Evolutionary conservation across 371 early-diverging fungal genomes (phyloP), one percentile per base, ranked within the genome.

Genomic region (Mucor saturninus): DNA sequence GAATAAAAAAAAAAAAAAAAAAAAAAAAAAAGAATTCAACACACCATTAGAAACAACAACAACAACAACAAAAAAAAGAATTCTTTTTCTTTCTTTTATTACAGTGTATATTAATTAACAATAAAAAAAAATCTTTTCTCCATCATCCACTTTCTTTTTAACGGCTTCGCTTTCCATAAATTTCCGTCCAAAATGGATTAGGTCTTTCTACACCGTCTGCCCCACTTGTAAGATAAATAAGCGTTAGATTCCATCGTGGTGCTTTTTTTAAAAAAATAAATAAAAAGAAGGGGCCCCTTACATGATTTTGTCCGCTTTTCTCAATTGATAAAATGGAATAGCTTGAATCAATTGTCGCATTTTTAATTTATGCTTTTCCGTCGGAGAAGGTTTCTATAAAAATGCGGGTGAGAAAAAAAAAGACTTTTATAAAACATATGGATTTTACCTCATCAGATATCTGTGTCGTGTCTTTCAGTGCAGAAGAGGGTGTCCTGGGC

Each of bases 121-220:
- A n/a, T 14, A n/a, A n/a, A 42, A n/a, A n/a, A 21, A 21, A 21
- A 21, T 21, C 21, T 21, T 21, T 21, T 21, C 21, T 21, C 21
- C 21, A 21, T 21, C 21, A 21, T 21, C 21, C 21, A 21, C 21
- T 21, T 21, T 21, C 21, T 21, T 21, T 21, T 21, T 21, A 21
- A 21, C 21, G 21, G 21, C 21, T 21, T 21, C 21, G 21, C 21
- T 21, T 21, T 21, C 61, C 56, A 48, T 68, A 68, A 28, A 68
- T 68, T 30, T 68, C 68, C 29, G 50, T 48, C 68, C 68, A 68
- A 38, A 59, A 49, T 6, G 56, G 68, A 51, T 68, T 68, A 7
- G 59, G 56, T 37, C 49, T 54, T 38, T 39, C 43, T 31, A 39
- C 38, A 8, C 68, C 68, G 32, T 68, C 52, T 11, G 64, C 52